A percentile compares a stretch with the other conserved stretches of the same genome.
These are phyloP conservation scores for Saccharomyces hybrid DNA, from an alignment of 1,139 yeast species.

Conservation along the genomic window DNA sequence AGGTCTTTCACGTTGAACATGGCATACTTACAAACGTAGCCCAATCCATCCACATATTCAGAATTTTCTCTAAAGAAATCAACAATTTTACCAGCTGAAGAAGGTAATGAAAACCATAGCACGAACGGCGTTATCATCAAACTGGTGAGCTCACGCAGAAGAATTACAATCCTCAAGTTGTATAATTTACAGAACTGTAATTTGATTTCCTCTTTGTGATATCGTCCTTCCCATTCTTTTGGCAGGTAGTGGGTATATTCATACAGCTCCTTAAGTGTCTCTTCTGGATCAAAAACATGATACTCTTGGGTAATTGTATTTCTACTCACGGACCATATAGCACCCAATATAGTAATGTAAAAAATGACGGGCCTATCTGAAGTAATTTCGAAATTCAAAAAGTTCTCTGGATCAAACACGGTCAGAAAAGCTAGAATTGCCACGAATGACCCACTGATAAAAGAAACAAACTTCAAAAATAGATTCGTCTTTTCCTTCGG, in stretches of 20 bases:
- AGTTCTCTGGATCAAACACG: slow-evolving; percentile 81
- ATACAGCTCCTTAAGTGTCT: slow-evolving; percentile 66
- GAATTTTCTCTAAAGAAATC: slow-evolving; percentile 88
- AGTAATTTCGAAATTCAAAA: slow-evolving; percentile 82
- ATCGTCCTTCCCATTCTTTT: slow-evolving; percentile 70
- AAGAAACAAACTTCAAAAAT: slow-evolving; percentile 58
- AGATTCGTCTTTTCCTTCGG: slow-evolving; percentile 76
- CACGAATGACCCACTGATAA: slow-evolving; percentile 80
- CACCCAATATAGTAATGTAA: slow-evolving; percentile 80
- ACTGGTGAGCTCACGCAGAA: slow-evolving; percentile 72
- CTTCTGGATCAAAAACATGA: slow-evolving; percentile 83
- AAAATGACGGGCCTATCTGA: slow-evolving; percentile 75
- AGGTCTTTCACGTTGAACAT: slow-evolving; percentile 50
- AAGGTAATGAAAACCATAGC: slow-evolving; percentile 74
- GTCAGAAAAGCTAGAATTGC: slow-evolving; percentile 82
- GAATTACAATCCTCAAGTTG: slow-evolving; percentile 61
- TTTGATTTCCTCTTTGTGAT: slow-evolving; percentile 79
- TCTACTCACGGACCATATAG: slow-evolving; percentile 67
- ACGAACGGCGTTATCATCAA: slow-evolving; percentile 80
- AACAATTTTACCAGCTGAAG: slow-evolving; percentile 62
- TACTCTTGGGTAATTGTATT: slow-evolving; percentile 55
- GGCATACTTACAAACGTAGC: slow-evolving; percentile 90
- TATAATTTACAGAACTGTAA: slow-evolving; percentile 73
- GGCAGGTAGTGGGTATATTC: slow-evolving; percentile 90
- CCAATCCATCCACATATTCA: slow-evolving; percentile 88